Base-by-base conservation (phyloP, 495 filamentous ascomycete species). In the Daldinia vernicosa region DNA sequence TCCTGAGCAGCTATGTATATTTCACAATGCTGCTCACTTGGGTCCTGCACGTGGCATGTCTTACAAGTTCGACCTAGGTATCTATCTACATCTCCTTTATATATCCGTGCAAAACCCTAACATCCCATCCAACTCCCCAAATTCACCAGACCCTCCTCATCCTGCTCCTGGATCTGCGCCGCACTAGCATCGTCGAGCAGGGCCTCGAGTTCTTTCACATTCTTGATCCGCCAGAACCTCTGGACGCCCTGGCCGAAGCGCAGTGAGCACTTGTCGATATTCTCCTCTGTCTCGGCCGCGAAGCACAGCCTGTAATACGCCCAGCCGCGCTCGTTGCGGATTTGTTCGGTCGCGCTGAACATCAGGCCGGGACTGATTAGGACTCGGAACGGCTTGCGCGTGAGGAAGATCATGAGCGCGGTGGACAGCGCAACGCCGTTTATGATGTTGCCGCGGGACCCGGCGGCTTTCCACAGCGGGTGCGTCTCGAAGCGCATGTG, bases 221-320 rank as follows among this genome's bases (percentile, higher is more conserved):
- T 80, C 80, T 89, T 91, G 67, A 92, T 85, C 67, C 84, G 79
- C 91, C 92, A 97, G 76, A 97, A 97, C 22, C 80, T 82, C 57
- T 86, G 81, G 51, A 92, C 85, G 0, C 90, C 94, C 17, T 88
- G 82, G 3, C 86, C 87, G 72, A 96, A 88, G 60, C 90, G 76
- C 70, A 84, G 74, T 6, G 86, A 89, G 52, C 87, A 85, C 12
- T 72, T 67, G 22, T 80, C 83, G 24, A 97, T 83, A 50, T 90
- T 88, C 4, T 91, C 88, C 59, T 90, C 89, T 33, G 87, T 80
- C 75, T 93, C 89, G 7, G 93, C 94, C 14, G 93, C 92, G 80
- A 97, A 97, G 78, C 94, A 95, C 14, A 97, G 69, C n/a, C 95
- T 81, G 72, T 88, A 88, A 72, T 86, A 94, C 62, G 83, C 83